Base-by-base conservation (phyloP, 495 filamentous ascomycete species). In the Aspergillus olivimuriae region DNA sequence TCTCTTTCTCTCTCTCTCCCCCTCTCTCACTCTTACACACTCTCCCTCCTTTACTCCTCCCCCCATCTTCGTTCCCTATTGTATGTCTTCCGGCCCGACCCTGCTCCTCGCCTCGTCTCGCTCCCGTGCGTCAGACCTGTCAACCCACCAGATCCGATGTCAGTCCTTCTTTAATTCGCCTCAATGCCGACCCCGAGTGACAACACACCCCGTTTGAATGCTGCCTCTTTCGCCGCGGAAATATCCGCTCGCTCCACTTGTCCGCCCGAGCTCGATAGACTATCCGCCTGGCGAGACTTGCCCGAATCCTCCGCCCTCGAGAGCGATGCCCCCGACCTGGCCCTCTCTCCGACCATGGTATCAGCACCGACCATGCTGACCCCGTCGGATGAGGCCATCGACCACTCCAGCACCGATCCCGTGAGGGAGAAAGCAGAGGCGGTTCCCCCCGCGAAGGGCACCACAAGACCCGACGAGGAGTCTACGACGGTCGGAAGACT, bases 171-270 rank as follows among this genome's bases (percentile, higher is more conserved):
- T 50, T 70, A 48, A 68, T 56, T 50, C 53, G 63, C 55, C 59
- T 68, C 67, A 63, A 82, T 81, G 77, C 78, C 78, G 51, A 82
- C 78, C 42, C 76, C 74, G 46, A 72, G 69, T 63, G 62, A 74
- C 60, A 69, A 66, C 59, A 65, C 65, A 46, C 56, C 60, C 46
- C 51, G 49, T 28, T 61, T 69, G 44, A 52, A 51, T 65, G 54
- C 58, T 23, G 62, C 67, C 47, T 70, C 72, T 56, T 74, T 68
- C 63, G 60, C 50, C 58, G 68, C 61, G 41, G 74, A 72, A 51
- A 61, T 69, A 47, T 66, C 68, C 41, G 58, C 61, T 46, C 78
- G 74, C 57, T 62, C 72, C 33, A 70, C 75, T 47, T 82, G 78
- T 64, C 79, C 78, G 23, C 77, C 78, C 17, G 79, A 82, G 44